Evolutionary conservation across 345 rosid genomes (phyloP).

Genomic region (Linum tenue): DNA sequence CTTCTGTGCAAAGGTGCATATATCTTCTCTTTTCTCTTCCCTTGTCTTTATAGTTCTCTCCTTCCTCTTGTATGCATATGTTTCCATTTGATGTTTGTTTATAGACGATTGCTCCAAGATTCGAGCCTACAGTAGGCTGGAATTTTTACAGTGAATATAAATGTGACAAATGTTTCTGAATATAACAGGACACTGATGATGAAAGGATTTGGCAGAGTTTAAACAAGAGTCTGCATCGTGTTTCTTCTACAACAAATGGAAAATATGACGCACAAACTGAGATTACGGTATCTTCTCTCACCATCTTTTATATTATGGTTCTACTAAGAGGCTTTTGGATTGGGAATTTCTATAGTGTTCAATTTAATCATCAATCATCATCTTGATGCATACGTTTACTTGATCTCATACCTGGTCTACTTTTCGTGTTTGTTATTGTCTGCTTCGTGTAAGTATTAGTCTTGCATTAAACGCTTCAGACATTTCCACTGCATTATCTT

Average conservation of each 20-base stretch:
- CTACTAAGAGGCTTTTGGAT: neutral
- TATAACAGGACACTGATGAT: conserved; percentile 65
- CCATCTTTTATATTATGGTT: neutral
- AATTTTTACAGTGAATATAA: too few species aligned
- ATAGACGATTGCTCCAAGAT: neutral
- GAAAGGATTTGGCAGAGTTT: conserved; percentile 68
- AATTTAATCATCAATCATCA: too few species aligned
- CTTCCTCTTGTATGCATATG: conserved; percentile 4
- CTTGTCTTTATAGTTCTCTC: too few species aligned
- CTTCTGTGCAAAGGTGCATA: conserved; percentile 71
- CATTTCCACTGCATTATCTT: too few species aligned
- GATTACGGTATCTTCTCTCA: conserved; percentile 44
- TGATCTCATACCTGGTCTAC: too few species aligned
- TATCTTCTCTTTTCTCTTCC: conserved; percentile 5
- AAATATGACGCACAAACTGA: conserved; percentile 73
- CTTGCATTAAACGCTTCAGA: too few species aligned
- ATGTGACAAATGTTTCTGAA: conserved; percentile 2
- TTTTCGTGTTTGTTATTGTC: too few species aligned
- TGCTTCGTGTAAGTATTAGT: too few species aligned
- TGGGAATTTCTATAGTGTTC: neutral
- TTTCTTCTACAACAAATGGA: conserved; percentile 86
- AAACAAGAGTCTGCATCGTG: conserved; percentile 66
- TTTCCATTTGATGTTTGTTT: conserved; percentile 10
- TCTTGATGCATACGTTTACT: too few species aligned
- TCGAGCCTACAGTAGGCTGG: neutral